These are phyloP conservation scores for Candida bentonensis DNA, from an alignment of 805 yeast genomes.

Conservation along the genomic window DNA sequence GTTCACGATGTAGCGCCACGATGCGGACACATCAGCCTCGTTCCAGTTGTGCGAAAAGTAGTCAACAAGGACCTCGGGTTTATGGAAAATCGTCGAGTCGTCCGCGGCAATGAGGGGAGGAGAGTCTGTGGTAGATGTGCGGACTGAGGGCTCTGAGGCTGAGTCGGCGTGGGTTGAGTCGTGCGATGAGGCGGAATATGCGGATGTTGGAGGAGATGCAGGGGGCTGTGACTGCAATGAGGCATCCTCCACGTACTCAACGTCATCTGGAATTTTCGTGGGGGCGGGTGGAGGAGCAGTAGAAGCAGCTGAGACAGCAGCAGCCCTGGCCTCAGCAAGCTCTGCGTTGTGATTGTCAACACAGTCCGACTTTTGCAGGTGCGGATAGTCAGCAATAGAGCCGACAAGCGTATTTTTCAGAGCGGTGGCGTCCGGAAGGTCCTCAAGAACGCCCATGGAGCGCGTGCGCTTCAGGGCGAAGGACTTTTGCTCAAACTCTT, in stretches of 20 bases:
- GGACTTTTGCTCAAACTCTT: slow-evolving; percentile 52
- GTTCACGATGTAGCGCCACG: slow-evolving; percentile 86
- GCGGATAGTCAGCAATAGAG: slow-evolving; percentile 13
- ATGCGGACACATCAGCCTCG: slow-evolving; percentile 79
- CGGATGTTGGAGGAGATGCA: not conserved
- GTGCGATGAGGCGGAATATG: not conserved
- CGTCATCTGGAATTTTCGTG: not conserved
- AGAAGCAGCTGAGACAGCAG: too few species aligned
- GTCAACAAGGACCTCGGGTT: slow-evolving; percentile 86
- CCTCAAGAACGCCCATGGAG: slow-evolving; percentile 68
- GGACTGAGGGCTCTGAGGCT: not conserved
- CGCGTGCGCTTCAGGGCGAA: slow-evolving; percentile 70
- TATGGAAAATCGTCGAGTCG: slow-evolving; percentile 34
- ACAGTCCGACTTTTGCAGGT: slow-evolving; percentile 4
- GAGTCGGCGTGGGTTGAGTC: not conserved
- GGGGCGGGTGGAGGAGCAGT: not conserved
- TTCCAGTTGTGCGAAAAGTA: slow-evolving; percentile 94
- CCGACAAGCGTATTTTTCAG: slow-evolving; percentile 13
- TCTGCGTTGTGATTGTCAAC: not conserved
- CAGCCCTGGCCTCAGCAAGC: not conserved
- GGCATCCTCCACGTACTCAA: not conserved
- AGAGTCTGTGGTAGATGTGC: not conserved
- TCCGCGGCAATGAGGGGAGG: slow-evolving; percentile 6
- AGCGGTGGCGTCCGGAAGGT: slow-evolving; percentile 26
- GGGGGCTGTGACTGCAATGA: not conserved